Base-by-base conservation (phyloP, 1,284 basidiomycete genomes). In the Flammula alnicola region DNA sequence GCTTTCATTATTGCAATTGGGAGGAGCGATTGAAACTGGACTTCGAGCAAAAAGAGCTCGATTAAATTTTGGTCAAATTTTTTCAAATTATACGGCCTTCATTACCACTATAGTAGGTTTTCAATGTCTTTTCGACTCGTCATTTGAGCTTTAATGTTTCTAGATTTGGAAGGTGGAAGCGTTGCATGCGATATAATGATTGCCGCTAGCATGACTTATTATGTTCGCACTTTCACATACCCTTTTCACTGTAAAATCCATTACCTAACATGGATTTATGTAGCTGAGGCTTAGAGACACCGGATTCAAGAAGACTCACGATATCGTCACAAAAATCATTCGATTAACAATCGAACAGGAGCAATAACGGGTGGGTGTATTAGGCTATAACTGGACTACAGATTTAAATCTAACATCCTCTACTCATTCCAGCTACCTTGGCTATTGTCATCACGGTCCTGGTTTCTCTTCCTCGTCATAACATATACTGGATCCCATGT, bases 201-300 rank as follows among this genome's bases (percentile, higher is more conserved):
- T 26, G 52, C 44, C 1, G 33, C 20, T 4, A 46, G 39, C 12
- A 54, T 54, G 52, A 46, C 47, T n/a, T 54, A 49, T 25, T 54
- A 47, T 30, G 52, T 54, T 29, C 17, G 40, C 23, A 20, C n/a
- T n/a, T n/a, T n/a, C n/a, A n/a, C n/a, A n/a, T n/a, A n/a, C n/a
- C 22, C 35, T 10, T 49, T 39, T 39, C n/a, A n/a, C n/a, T n/a
- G n/a, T n/a, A n/a, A n/a, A n/a, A n/a, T 17, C 19, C 16, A 14
- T 17, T 3, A 29, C 12, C 20, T 25, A 14, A 20, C 17, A 10
- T 17, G 5, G 2, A 27, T 3, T n/a, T 11, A 30, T 25, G 6
- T 31, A 51, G 40, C 36, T 51, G 17, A 25, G 31, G 14, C 25
- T 33, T 12, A 23, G 16, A 14, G 22, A 32, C 11, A 41, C 39